These are phyloP conservation scores for Beta vulgaris DNA, from an alignment of 148 eudicot species.

Conservation along the genomic window DNA sequence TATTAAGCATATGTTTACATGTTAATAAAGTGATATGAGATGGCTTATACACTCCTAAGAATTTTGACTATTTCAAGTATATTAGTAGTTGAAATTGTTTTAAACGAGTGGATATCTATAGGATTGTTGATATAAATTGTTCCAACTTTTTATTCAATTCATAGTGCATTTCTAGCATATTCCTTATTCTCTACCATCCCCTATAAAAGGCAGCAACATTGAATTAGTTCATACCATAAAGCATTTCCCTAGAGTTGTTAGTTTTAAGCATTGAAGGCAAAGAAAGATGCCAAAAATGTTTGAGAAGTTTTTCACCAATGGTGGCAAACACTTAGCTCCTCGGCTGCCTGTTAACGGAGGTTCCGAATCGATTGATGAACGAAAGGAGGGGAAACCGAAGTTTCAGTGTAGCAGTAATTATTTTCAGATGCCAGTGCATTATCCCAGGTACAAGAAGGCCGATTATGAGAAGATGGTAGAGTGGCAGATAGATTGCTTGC, in stretches of 20 bases:
- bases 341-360: background rate
- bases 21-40: no score
- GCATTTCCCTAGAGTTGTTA: background rate
- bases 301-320: background rate
- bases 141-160: background rate
- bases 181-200: background rate
- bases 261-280: background rate
- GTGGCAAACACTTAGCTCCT: background rate
- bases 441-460: conserved; percentile 26
- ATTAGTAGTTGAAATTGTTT: no score
- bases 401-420: background rate
- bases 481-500: conserved; percentile 32
- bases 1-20: no score
- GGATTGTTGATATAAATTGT: background rate
- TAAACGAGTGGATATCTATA: no score
- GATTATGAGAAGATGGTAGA: conserved; percentile 35
- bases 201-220: conserved; percentile 1
- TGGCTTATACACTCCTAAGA: no score
- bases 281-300: background rate
- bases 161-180: background rate
- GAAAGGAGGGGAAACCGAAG: background rate
- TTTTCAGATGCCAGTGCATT: conserved; percentile 38
- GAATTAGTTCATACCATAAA: background rate
- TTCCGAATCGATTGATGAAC: background rate
- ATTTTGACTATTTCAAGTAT: no score